Conservation (phyloP, 2,329 filamentous ascomycete species). For the Aspergillus hiratsukae region DNA sequence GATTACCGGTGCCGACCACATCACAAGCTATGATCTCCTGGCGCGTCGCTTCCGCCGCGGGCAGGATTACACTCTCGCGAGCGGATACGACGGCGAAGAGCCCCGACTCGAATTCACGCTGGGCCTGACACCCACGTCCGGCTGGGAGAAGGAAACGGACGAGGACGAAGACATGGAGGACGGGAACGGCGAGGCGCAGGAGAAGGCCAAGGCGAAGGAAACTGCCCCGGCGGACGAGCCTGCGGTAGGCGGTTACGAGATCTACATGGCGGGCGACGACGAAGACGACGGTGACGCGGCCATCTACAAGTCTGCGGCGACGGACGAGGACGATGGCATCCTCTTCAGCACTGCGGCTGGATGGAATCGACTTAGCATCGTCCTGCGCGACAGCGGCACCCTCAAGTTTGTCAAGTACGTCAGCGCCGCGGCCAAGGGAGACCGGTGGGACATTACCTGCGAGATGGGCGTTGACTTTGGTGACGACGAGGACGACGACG, state of each 20-base stretch:
- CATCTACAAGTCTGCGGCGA: conserved; percentile 67
- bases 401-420: conserved; percentile 97
- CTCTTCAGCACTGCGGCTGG: conserved; percentile 63
- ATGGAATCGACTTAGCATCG: conserved; percentile 92
- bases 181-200: conserved; percentile 38
- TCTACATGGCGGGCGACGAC: conserved; percentile 84
- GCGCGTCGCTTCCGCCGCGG: conserved; percentile 83
- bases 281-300: conserved; percentile 66
- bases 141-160: conserved; percentile 73
- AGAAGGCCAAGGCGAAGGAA: conserved; percentile 26
- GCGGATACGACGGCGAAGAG: conserved; percentile 66
- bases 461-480: conserved; percentile 66
- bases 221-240: conserved; percentile 23
- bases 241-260: conserved; percentile 51
- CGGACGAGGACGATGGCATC: conserved; percentile 69
- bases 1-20: conserved; percentile 63
- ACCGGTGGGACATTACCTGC: conserved; percentile 86
- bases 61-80: conserved; percentile 88
- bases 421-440: conserved; percentile 72
- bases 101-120: conserved; percentile 83
- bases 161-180: conserved; percentile 45
- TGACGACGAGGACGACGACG: conserved; percentile 43
- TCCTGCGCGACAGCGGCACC: conserved; percentile 78
- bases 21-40: conserved; percentile 72
- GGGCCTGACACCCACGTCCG: conserved; percentile 75